Conservation (phyloP, 805 yeast genomes). For the Myxozyma vanderwaltii region DNA sequence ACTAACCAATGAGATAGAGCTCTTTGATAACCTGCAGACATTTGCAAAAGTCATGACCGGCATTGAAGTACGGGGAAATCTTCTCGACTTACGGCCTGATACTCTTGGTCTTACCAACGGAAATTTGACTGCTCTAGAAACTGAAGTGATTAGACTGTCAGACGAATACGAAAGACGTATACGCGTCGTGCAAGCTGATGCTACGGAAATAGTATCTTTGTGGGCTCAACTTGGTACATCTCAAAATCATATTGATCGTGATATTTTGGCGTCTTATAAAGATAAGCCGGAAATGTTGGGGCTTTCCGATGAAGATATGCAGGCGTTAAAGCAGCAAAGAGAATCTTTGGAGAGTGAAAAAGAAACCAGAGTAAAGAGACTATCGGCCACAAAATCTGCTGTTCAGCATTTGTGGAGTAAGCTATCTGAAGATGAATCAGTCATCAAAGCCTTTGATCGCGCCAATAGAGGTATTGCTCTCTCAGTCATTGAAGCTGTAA, state of each 20-base stretch:
- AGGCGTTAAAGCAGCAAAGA: conserved; percentile 33
- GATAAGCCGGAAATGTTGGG: conserved; percentile 37
- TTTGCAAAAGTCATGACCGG: conserved; percentile 35
- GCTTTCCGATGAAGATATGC: conserved; percentile 38
- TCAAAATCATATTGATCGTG: conserved; percentile 38
- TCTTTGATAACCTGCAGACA: conserved; percentile 30
- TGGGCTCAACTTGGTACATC: conserved; percentile 43
- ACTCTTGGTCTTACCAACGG: conserved; percentile 36
- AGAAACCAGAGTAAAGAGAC: conserved; percentile 41
- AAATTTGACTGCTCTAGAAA: conserved; percentile 34
- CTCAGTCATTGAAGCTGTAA: conserved; percentile 30
- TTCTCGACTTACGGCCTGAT: conserved; percentile 29
- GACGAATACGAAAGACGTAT: conserved; percentile 35
- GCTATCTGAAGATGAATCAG: conserved; percentile 52
- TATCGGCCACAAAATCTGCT: conserved; percentile 42
- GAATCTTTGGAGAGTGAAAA: conserved; percentile 44
- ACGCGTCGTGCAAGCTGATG: conserved; percentile 28
- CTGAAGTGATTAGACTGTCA: conserved; percentile 36
- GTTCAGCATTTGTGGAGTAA: conserved; percentile 60
- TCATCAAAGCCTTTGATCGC: conserved; percentile 47
- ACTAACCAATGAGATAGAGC: conserved; percentile 8
- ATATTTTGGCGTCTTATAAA: conserved; percentile 33
- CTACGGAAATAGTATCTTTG: conserved; percentile 38
- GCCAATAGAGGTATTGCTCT: conserved; percentile 43
- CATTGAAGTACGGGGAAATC: conserved; percentile 25